Base-by-base conservation (phyloP, 768 basidiomycete species). In the Russula emetica region DNA sequence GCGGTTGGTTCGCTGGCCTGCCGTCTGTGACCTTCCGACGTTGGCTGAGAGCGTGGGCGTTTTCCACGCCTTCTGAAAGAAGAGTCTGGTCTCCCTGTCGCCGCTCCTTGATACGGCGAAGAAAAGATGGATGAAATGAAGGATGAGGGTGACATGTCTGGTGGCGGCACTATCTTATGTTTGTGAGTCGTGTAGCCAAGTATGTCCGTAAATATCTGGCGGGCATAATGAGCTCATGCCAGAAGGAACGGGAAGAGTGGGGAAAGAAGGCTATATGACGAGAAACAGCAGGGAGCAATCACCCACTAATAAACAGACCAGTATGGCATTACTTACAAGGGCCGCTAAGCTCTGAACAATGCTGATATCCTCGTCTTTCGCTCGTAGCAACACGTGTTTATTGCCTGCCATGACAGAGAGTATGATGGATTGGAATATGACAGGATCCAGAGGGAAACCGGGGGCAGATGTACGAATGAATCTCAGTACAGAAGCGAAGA, bases 341-440 rank as follows among this genome's bases (percentile, higher is more conserved):
- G 78, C 74, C 14, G 79, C 79, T 40, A 90, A 76, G 69, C 81
- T 85, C 38, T 80, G 78, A 30, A 88, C 83, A 9, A 84, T 71
- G 28, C 77, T 70, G 36, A 90, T 74, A 63, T 91, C 90, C 60
- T 88, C 85, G 66, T 86, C 84, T 13, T 77, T 78, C 1, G 87
- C 82, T 50, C 85, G 79, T 20, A 92, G 75, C 60, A 92, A 78
- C 32, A 91, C 74, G 71, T 89, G 79, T 66, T 80, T 84, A 68
- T 85, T 77, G 1, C 83, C 82, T 3, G 87, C 79, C 40, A 87
- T 75, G 53, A 90, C 76, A 71, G 82, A 87, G 4, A 86, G 79
- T 34, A 90, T 79, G 18, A 90, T 74, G 24, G 85, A 83, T 71
- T 86, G 86, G 24, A 90, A 73, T 47, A 89, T 79, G 57, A 83